Percentiles rank a stretch among this genome's conserved stretches.
These are phyloP conservation scores for Colletotrichum sp. DNA, from an alignment of 2,329 filamentous ascomycete species.

Conservation along the genomic window DNA sequence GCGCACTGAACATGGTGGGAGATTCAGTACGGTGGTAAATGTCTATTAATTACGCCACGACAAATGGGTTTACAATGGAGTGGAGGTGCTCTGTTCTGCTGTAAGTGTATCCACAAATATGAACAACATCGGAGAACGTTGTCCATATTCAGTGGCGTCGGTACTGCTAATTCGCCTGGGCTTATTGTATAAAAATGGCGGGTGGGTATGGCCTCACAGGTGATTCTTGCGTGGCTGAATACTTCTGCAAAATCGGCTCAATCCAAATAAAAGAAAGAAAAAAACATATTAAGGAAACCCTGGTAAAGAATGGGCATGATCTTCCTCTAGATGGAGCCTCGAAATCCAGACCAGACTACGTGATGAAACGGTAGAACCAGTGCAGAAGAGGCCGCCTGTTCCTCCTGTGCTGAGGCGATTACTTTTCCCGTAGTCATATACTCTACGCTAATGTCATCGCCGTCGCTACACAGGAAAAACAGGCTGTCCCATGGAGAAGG, in stretches of 20 bases:
- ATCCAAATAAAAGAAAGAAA: background rate
- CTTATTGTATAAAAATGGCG: background rate
- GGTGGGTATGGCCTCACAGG: background rate
- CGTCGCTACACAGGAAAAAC: too few species aligned
- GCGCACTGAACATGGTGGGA: background rate
- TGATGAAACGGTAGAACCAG: background rate
- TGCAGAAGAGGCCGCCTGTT: too few species aligned
- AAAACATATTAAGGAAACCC: background rate
- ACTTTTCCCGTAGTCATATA: too few species aligned
- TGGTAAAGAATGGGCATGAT: background rate
- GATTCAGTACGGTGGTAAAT: background rate
- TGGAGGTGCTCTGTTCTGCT: background rate
- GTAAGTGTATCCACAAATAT: background rate
- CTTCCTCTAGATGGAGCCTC: background rate
- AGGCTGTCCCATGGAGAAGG: background rate
- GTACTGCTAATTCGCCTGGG: background rate
- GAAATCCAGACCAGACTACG: background rate
- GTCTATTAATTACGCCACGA: background rate
- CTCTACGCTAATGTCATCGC: too few species aligned
- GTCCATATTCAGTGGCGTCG: background rate
- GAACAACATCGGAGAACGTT: background rate
- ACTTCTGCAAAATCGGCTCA: background rate
- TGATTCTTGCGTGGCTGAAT: background rate
- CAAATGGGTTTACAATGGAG: background rate
- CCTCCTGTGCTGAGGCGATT: too few species aligned